A percentile compares a stretch with the other conserved stretches of the same genome.
These are phyloP conservation scores for Fusarium sp. DNA, from an alignment of 2,329 filamentous ascomycete genomes.

Conservation along the genomic window DNA sequence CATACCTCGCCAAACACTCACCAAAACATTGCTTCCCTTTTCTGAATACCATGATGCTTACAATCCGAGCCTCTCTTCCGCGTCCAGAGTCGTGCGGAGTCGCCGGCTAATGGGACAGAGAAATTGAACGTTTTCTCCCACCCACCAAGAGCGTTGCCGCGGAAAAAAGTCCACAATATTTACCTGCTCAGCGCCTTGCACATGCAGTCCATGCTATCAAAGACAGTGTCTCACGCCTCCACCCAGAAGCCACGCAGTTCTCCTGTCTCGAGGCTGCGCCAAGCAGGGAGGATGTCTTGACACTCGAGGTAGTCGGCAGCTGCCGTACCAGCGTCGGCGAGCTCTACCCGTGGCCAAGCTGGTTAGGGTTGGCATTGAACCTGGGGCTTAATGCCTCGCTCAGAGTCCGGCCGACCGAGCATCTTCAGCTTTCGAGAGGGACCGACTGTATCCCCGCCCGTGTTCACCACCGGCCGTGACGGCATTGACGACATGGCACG, in stretches of 20 bases:
- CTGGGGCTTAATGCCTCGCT: conserved; percentile 21
- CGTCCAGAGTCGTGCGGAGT: conserved; percentile 5
- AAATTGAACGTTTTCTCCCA: conserved; percentile 1
- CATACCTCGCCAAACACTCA: not conserved
- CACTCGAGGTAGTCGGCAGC: conserved; percentile 12
- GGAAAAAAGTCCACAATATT: conserved; percentile 28
- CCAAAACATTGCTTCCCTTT: conserved; percentile 1
- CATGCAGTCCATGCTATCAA: conserved; percentile 21
- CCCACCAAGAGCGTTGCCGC: conserved; percentile 32
- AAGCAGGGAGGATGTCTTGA: conserved; percentile 38
- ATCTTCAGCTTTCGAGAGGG: conserved; percentile 11
- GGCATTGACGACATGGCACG: conserved; percentile 6
- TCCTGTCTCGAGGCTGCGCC: conserved; percentile 16
- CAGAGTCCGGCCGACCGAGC: conserved; percentile 9
- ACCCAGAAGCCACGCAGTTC: conserved; percentile 27
- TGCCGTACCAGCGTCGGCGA: conserved; percentile 16
- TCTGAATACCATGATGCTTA: not conserved
- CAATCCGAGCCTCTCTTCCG: not conserved
- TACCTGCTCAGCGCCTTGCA: conserved; percentile 16
- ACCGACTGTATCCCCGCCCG: conserved; percentile 2
- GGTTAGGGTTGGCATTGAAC: conserved; percentile 9
- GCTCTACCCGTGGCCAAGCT: conserved; percentile 23
- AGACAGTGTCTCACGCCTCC: conserved; percentile 44
- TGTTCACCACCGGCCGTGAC: conserved; percentile 1
- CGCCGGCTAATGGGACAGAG: conserved; percentile 14